phyloP scores from a whole-genome alignment of 306 rosid genomes.

The Cucurbita maxima region DNA sequence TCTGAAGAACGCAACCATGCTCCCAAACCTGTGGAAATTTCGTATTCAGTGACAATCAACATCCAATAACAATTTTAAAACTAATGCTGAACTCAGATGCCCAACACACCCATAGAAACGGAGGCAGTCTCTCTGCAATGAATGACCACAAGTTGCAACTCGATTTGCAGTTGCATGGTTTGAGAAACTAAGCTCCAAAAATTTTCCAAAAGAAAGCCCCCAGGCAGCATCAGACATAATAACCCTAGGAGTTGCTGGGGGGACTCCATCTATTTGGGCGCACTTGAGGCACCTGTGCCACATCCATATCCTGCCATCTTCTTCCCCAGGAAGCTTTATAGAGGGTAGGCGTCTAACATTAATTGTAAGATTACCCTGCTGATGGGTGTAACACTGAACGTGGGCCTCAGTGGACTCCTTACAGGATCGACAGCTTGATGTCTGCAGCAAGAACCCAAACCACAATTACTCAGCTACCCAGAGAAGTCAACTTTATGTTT shows the following conservation, averaged over 20 bases:
- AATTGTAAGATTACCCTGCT: constrained; percentile 90
- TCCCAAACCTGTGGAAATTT: constrained; percentile 60
- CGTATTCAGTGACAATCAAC: constrained; percentile 6
- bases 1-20: constrained; percentile 87
- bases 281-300: constrained; percentile 97
- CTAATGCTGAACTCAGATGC: neutral
- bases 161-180: constrained; percentile 99
- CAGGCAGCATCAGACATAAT: constrained; percentile 99
- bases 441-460: constrained; percentile 23
- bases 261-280: constrained; percentile 72
- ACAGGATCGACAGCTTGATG: constrained; percentile 57
- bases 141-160: constrained; percentile 91
- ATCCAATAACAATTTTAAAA: constrained; percentile 3
- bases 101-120: constrained; percentile 78
- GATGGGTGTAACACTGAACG: constrained; percentile 71
- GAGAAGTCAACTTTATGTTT: neutral
- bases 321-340: constrained; percentile 74
- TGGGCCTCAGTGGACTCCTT: constrained; percentile 71
- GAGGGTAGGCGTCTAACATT: constrained; percentile 69
- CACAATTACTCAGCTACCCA: neutral
- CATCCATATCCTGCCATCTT: constrained; percentile 96
- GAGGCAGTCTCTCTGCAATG: constrained; percentile 95
- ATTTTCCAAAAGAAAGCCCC: constrained; percentile 98
- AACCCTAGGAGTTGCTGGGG: constrained; percentile 90
- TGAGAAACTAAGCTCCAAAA: constrained; percentile 96